phyloP scores from a whole-genome alignment of 2,329 filamentous ascomycete genomes.

The Neonectria magnoliae region DNA sequence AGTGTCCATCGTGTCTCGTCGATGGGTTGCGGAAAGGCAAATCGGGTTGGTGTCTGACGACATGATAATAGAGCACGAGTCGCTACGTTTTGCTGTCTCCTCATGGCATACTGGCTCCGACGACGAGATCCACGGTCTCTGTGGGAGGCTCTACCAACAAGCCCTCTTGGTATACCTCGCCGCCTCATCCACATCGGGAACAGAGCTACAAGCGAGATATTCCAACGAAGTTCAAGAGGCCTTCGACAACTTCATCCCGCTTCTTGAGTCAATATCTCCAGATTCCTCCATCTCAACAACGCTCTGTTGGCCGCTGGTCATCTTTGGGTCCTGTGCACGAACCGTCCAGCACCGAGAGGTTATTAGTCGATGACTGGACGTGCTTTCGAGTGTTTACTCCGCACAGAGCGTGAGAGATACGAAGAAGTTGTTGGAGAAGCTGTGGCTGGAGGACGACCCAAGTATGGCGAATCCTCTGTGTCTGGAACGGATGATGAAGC shows the following conservation, averaged over 20 bases:
- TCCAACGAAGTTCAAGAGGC: not conserved
- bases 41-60: not conserved
- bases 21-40: not conserved
- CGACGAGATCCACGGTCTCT: not conserved
- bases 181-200: not conserved
- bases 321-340: constrained; percentile 11
- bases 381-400: not conserved
- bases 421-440: not conserved
- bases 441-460: constrained; percentile 2
- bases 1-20: not conserved
- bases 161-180: constrained; percentile 10
- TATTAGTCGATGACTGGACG: not conserved
- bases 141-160: constrained; percentile 7
- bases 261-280: constrained; percentile 5
- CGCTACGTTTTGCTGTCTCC: not conserved
- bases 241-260: constrained; percentile 5
- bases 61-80: not conserved
- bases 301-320: constrained; percentile 9
- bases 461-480: not conserved
- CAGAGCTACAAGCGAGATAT: not conserved
- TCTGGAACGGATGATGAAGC: constrained; percentile 8
- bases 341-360: not conserved
- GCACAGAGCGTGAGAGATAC: constrained; percentile 8
- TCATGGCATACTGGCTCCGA: not conserved
- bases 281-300: constrained; percentile 12